Base-by-base conservation (phyloP, 805 yeast genomes). In the Ogataea allantospora region DNA sequence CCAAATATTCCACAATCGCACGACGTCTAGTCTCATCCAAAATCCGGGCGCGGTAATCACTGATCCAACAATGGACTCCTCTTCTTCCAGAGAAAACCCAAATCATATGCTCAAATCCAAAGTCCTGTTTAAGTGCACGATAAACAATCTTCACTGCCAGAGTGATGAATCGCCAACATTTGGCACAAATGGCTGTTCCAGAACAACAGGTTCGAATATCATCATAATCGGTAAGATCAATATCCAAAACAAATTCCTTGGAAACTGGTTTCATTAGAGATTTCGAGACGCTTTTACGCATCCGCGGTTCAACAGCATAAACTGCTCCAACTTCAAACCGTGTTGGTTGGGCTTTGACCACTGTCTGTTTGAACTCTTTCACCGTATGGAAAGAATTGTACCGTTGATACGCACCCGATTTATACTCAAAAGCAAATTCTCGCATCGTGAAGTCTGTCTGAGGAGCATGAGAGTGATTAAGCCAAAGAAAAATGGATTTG, bases 51-150 rank as follows among this genome's bases (percentile, higher is more conserved):
- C 89, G 67, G 38, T 73, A 63, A 58, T 93, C 99, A 62, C 95
- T 85, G 16, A 93, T 73, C 99, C 99, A 93, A 55, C 98, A 95
- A 70, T 93, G 99, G 11, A 95, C 95, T 62, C 99, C 99, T 75
- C 99, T 85, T 70, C 99, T 83, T 31, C 99, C 99, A 1, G 96
- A 88, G 57, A 87, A 93, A 4, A 91, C 96, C 98, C 98, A 93
- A 33, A 93, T 69, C 56, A 88, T 68, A 60, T 87, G 81, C 43
- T 78, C 66, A 60, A 86, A 89, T 1, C 96, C 98, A 62, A 93
- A 93, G 61, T 91, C 98, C 34, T 87, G 88, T 35, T 77, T 66
- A 35, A 93, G 68, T 0, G 95, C 83, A 1, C 60, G 55, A 43
- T 84, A 86, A 43, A 93, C 66, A 31, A 89, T 77, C 52, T 78